Evolutionary conservation across 2,329 filamentous ascomycete genomes (phyloP).

Genomic region (Epichloe sibirici): DNA sequence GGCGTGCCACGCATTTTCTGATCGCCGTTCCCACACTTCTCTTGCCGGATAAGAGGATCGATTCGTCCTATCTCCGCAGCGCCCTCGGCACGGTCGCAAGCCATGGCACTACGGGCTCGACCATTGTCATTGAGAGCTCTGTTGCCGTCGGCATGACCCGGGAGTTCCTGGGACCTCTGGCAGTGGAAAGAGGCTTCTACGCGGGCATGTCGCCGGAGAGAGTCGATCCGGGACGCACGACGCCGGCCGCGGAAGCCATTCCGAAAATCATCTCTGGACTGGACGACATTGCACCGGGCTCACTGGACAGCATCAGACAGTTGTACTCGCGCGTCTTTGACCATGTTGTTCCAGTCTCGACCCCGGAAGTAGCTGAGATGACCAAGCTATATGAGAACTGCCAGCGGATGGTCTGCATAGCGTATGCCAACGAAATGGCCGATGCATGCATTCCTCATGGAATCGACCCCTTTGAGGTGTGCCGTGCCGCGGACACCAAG

Average conservation of each 20-base stretch:
- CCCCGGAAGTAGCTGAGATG: conserved; percentile 45
- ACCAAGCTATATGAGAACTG: conserved; percentile 48
- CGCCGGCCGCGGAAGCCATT: conserved; percentile 28
- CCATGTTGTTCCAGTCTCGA: conserved; percentile 33
- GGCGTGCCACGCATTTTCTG: conserved; percentile 36
- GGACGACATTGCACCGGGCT: conserved; percentile 31
- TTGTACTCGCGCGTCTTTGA: conserved; percentile 38
- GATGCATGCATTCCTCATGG: conserved; percentile 33
- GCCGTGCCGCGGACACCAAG: conserved; percentile 34
- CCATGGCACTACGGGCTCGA: conserved; percentile 30
- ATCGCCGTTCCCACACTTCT: conserved; percentile 42
- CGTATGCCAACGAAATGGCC: conserved; percentile 45
- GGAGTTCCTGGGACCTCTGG: conserved; percentile 33
- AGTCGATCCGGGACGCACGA: conserved; percentile 37
- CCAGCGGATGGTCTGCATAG: conserved; percentile 41
- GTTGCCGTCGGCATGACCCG: conserved; percentile 44
- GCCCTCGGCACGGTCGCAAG: conserved; percentile 29
- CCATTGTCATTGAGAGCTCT: conserved; percentile 40
- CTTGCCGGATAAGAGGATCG: conserved; percentile 31
- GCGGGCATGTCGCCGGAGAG: conserved; percentile 40
- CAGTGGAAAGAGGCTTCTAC: conserved; percentile 27
- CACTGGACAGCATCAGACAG: conserved; percentile 28
- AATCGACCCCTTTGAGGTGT: conserved; percentile 40
- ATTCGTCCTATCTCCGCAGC: conserved; percentile 32
- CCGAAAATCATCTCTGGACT: conserved; percentile 43